These are phyloP conservation scores for Pterocarpus santalinus DNA, from an alignment of 306 rosid species.

Conservation along the genomic window DNA sequence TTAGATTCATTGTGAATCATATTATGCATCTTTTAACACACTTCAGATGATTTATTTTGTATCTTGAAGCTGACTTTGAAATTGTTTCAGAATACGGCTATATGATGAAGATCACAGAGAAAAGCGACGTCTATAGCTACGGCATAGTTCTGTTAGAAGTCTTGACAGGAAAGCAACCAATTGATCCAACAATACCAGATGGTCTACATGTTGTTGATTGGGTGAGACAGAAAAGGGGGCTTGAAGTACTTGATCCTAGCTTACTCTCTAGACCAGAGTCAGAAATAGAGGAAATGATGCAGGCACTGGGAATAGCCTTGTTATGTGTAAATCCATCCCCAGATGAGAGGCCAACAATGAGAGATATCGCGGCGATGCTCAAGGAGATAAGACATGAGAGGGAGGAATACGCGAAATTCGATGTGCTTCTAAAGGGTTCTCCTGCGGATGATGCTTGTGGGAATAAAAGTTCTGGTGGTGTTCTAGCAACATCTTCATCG, in stretches of 20 bases:
- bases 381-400: conserved; percentile 85
- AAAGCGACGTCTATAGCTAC: conserved; percentile 82
- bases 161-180: conserved; percentile 94
- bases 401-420: conserved; percentile 90
- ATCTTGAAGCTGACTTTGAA: conserved; percentile 37
- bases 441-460: conserved; percentile 53
- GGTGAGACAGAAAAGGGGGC: conserved; percentile 79
- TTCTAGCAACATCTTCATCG: conserved; percentile 72
- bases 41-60: neutral
- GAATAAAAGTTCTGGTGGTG: conserved; percentile 50
- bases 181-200: conserved; percentile 95
- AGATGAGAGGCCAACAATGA: conserved; percentile 93
- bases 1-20: too few species aligned
- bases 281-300: conserved; percentile 88
- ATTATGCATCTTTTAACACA: neutral
- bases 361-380: conserved; percentile 92
- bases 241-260: conserved; percentile 78
- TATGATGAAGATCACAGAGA: conserved; percentile 83
- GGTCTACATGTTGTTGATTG: conserved; percentile 92
- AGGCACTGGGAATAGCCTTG: conserved; percentile 89
- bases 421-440: conserved; percentile 78
- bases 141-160: conserved; percentile 87
- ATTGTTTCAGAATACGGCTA: conserved; percentile 82
- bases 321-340: conserved; percentile 84
- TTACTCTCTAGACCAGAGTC: conserved; percentile 79